Base-by-base conservation (phyloP, 768 basidiomycete species). In the Collybiopsis luxurians region DNA sequence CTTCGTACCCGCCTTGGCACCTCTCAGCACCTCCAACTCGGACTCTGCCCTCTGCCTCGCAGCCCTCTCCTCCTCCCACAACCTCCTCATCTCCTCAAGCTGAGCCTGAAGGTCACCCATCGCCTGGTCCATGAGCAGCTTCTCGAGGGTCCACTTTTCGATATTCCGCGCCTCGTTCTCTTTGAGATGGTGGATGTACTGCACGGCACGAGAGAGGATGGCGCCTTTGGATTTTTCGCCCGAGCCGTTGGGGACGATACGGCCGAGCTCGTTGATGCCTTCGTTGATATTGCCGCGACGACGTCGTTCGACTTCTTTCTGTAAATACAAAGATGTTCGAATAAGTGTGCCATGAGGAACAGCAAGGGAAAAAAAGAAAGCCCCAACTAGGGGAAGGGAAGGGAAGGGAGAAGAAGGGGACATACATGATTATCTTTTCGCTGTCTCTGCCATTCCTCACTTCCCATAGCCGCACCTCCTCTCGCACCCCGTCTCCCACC, bases 221-320 rank as follows among this genome's bases (percentile, higher is more conserved):
- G 90, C 89, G 19, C 93, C 92, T 67, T 98, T 97, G 53, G 89
- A 87, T 64, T 90, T 91, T 69, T 93, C 91, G 28, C 91, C 90
- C 0, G 89, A 86, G 26, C 87, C 90, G 62, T 87, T 90, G 3
- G 95, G 95, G 10, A 98, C 87, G 62, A 95, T 90, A 0, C 87
- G 83, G 0, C 90, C 89, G 15, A 98, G 86, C 63, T 91, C 89
- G 66, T 90, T 93, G 75, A 99, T 97, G 0, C 95, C 95, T 60
- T 95, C 90, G 72, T 96, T 97, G 73, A 99, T 98, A 63, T 94
- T 94, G 17, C 95, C 95, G 46, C 96, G 81, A 53, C 96, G 87
- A 36, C 93, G 85, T 53, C 96, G 89, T 70, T 99, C 96, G 12
- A 98, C 95, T 75, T 98, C 95, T 92, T 98, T 98, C 95, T 98